phyloP scores from a whole-genome alignment of 2,329 filamentous ascomycete genomes.

The Taxawa tesnikishii region DNA sequence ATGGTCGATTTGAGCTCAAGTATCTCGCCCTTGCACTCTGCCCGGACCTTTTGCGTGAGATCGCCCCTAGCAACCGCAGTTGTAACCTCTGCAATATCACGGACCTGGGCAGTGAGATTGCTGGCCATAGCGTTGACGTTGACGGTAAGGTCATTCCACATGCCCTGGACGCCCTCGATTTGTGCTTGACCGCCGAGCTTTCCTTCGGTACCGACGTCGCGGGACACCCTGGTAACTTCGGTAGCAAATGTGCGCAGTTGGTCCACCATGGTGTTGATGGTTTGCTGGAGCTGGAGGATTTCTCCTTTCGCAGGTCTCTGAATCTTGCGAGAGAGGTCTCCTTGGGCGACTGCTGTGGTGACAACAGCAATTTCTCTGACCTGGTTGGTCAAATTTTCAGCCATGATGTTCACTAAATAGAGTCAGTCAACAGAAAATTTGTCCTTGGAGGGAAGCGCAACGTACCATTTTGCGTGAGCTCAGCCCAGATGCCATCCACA shows the following conservation, averaged over 20 bases:
- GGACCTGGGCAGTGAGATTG: conserved; percentile 40
- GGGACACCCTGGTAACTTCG: conserved; percentile 51
- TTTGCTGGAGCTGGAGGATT: conserved; percentile 89
- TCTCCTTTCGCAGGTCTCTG: conserved; percentile 87
- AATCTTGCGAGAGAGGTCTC: conserved; percentile 92
- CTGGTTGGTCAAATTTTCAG: conserved; percentile 93
- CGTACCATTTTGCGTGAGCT: conserved; percentile 57
- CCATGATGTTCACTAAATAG: conserved; percentile 79
- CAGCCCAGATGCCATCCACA: conserved; percentile 95
- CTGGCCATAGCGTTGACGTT: conserved; percentile 43
- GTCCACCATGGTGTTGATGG: conserved; percentile 59
- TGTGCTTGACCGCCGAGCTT: conserved; percentile 52
- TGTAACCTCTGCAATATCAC: conserved; percentile 41
- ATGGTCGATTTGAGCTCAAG: conserved; percentile 39
- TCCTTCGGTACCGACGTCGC: conserved; percentile 53
- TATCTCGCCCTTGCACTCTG: conserved; percentile 40
- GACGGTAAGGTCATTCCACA: conserved; percentile 53
- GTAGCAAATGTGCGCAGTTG: conserved; percentile 53
- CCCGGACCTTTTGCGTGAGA: conserved; percentile 38
- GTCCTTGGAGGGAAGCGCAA: conserved; percentile 6
- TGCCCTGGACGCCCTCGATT: conserved; percentile 52
- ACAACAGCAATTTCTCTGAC: conserved; percentile 96
- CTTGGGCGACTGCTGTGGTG: conserved; percentile 86
- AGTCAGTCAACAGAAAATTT: conserved; percentile 11
- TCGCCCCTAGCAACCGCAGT: conserved; percentile 40